A percentile compares a stretch with the other conserved stretches of the same genome.
Conservation (phyloP, 495 filamentous ascomycete genomes). For the Tuber indicum region DNA sequence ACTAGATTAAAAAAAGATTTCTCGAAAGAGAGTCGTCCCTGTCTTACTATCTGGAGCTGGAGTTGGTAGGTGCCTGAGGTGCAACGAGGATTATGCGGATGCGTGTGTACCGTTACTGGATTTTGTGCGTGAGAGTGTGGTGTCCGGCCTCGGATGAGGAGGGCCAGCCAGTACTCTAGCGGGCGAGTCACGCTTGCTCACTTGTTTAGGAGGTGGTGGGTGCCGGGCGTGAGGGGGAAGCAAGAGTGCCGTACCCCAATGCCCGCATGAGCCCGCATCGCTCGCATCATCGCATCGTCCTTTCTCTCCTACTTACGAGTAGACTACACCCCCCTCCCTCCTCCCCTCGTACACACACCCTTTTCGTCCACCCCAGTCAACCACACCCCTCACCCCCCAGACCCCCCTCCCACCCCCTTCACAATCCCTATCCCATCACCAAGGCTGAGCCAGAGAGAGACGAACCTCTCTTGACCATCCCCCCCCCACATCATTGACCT, state of each 20-base stretch:
- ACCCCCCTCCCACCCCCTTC: background rate
- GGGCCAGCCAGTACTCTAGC: background rate
- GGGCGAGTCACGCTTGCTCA: background rate
- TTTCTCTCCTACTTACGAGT: background rate
- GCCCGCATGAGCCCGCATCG: slow-evolving; percentile 1
- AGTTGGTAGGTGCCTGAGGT: too few species aligned
- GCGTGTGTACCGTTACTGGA: background rate
- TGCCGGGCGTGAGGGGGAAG: background rate
- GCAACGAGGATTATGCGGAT: background rate
- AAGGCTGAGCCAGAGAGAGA: slow-evolving; percentile 2
- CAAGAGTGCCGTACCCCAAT: background rate
- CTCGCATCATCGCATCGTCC: slow-evolving; percentile 2
- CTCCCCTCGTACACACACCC: background rate
- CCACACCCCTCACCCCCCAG: background rate
- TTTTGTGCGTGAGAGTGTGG: background rate
- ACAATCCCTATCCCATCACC: background rate
- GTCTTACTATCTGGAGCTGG: too few species aligned
- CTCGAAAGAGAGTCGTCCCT: too few species aligned
- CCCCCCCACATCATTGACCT: background rate
- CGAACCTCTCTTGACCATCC: background rate
- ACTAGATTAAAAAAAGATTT: too few species aligned
- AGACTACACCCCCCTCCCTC: background rate
- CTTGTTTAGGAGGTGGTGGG: background rate
- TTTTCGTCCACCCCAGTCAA: background rate
- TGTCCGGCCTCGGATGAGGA: background rate